Percentiles rank a stretch among this genome's conserved stretches.
phyloP scores from a whole-genome alignment of 176 grass and related monocot species.

The Aegilops sharonensis region DNA sequence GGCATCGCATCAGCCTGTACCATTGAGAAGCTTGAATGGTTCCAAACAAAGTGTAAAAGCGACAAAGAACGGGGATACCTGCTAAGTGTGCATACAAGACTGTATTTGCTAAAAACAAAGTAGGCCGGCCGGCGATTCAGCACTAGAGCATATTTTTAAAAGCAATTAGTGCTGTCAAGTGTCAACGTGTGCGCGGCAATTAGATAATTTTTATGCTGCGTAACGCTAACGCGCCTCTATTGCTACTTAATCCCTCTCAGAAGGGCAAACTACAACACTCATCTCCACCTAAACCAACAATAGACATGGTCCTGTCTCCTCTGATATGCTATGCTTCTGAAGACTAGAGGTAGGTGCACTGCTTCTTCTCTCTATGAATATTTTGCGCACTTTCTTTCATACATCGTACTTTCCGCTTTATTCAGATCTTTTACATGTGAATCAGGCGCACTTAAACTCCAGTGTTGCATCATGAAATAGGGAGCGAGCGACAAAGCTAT shows the following conservation, averaged over 20 bases:
- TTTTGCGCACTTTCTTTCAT: neutral
- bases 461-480: neutral
- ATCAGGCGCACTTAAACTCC: neutral
- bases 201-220: neutral
- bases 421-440: neutral
- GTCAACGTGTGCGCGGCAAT: neutral
- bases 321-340: neutral
- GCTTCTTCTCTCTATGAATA: neutral
- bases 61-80: neutral
- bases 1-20: neutral
- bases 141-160: neutral
- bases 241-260: neutral
- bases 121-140: neutral
- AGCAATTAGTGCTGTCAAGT: neutral
- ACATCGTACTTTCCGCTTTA: neutral
- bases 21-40: neutral
- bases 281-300: neutral
- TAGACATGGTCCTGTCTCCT: neutral
- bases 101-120: neutral
- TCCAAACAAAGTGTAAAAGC: neutral
- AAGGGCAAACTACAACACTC: neutral
- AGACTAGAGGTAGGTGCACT: constrained; percentile 7
- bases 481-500: neutral
- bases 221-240: neutral
- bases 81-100: neutral